Evolutionary conservation across 495 filamentous ascomycete species (phyloP).

Genomic region (Xylaria longipes): DNA sequence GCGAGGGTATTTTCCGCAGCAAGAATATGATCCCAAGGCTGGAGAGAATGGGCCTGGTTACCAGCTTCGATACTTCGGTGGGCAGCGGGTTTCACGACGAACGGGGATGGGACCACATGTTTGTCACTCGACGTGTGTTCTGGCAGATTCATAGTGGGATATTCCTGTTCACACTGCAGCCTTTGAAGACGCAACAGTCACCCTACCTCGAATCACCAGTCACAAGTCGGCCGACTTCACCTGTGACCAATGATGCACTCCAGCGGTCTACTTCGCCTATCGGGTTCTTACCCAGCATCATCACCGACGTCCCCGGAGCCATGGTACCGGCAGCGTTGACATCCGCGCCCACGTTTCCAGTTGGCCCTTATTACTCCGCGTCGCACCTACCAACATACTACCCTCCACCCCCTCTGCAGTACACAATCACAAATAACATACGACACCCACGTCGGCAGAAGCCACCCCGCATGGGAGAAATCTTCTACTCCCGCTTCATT

Average conservation of each 20-base stretch:
- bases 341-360: slow-evolving; percentile 45
- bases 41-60: slow-evolving; percentile 88
- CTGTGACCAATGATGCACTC: slow-evolving; percentile 55
- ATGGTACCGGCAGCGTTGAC: slow-evolving; percentile 42
- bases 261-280: slow-evolving; percentile 7
- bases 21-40: slow-evolving; percentile 85
- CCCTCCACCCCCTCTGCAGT: slow-evolving; percentile 81
- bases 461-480: slow-evolving; percentile 84
- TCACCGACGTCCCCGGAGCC: slow-evolving; percentile 40
- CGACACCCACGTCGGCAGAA: slow-evolving; percentile 90
- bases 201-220: slow-evolving; percentile 64
- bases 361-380: slow-evolving; percentile 74
- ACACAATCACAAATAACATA: slow-evolving; percentile 76
- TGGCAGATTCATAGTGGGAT: slow-evolving; percentile 91
- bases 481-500: slow-evolving; percentile 88
- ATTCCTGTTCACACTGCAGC: slow-evolving; percentile 86
- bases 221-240: slow-evolving; percentile 64
- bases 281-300: slow-evolving; percentile 24
- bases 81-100: slow-evolving; percentile 69
- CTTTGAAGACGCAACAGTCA: slow-evolving; percentile 46
- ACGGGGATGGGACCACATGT: slow-evolving; percentile 80
- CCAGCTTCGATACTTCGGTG: slow-evolving; percentile 75
- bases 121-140: slow-evolving; percentile 78
- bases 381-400: slow-evolving; percentile 91
- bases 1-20: slow-evolving; percentile 85